Evolutionary conservation across 2,329 filamentous ascomycete species (phyloP).

Genomic region (Xylaria sp.): DNA sequence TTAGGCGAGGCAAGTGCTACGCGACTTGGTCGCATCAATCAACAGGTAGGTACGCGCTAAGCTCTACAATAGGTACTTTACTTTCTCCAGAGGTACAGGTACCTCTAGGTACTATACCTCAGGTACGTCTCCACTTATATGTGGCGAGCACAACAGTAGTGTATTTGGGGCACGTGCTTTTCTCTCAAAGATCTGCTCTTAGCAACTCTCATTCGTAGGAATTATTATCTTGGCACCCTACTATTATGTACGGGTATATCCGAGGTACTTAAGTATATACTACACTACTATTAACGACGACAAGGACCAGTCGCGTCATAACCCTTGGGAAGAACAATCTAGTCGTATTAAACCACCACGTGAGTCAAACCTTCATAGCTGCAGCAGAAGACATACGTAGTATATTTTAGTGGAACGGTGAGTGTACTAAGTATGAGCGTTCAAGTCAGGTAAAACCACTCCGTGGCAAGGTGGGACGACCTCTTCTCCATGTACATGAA

Average conservation of each 20-base stretch:
- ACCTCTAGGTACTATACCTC: constrained; percentile 1
- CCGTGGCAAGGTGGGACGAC: too few relatives aligned
- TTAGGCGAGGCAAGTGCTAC: constrained; percentile 39
- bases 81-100: not conserved
- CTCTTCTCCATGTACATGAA: too few relatives aligned
- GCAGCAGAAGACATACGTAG: too few relatives aligned
- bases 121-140: constrained; percentile 5
- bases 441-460: too few relatives aligned
- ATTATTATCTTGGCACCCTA: not conserved
- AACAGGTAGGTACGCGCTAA: constrained; percentile 36
- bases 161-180: not conserved
- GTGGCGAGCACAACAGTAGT: not conserved
- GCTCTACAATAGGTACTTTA: not conserved
- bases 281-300: too few relatives aligned
- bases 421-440: too few relatives aligned
- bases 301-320: too few relatives aligned
- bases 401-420: too few relatives aligned
- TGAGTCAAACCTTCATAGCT: too few relatives aligned
- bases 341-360: too few relatives aligned
- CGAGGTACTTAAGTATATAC: not conserved
- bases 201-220: not conserved
- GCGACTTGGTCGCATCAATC: constrained; percentile 36
- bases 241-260: too few relatives aligned
- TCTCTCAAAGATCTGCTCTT: not conserved
- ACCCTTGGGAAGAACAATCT: too few relatives aligned